Base-by-base conservation (phyloP, 2,329 filamentous ascomycete genomes). In the Trichophyton schoenleinii region DNA sequence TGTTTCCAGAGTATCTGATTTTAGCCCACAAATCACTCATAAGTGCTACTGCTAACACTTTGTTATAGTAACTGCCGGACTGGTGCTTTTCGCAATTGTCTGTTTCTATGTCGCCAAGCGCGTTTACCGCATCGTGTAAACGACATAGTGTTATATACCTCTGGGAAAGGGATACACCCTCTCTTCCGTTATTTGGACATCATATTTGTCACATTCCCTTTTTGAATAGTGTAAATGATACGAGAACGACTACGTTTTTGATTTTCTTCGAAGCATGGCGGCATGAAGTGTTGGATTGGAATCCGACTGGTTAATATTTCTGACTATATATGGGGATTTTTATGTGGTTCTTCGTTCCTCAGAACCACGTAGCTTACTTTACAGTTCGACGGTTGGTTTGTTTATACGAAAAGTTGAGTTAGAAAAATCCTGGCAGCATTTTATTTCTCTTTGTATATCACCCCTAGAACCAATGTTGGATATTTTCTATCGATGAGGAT, bases 31-130 rank as follows among this genome's bases (percentile, higher is more conserved):
- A 18, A 48, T 20, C 13, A 34, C 18, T 63, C 31, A 6, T 58
- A 44, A n/a, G 55, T 63, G 38, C 53, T 38, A 53, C 57, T 64
- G 69, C 63, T 63, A 36, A 77, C 58, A 61, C 36, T 52, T 55
- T 22, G 13, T 36, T 57, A 62, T 63, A 77, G 78, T 87, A 68
- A 94, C 91, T 0, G 87, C 79, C 1, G 88, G 88, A 0, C 74
- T 97, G 53, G 62, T 95, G 1, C 71, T 83, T 18, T 97, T 97
- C 74, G 94, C 91, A 0, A 70, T 91, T 31, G 81, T 80, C 3
- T 95, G 91, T 70, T 96, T 87, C 70, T 77, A 86, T 70, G 86
- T 91, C 66, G 91, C 91, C 18, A 95, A 94, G 79, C 82, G 87
- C 67, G 85, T 92, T 42, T 92, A 91, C 72, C 83, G 86, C 49